phyloP scores from a whole-genome alignment of 345 rosid species.

The Gossypium australe region DNA sequence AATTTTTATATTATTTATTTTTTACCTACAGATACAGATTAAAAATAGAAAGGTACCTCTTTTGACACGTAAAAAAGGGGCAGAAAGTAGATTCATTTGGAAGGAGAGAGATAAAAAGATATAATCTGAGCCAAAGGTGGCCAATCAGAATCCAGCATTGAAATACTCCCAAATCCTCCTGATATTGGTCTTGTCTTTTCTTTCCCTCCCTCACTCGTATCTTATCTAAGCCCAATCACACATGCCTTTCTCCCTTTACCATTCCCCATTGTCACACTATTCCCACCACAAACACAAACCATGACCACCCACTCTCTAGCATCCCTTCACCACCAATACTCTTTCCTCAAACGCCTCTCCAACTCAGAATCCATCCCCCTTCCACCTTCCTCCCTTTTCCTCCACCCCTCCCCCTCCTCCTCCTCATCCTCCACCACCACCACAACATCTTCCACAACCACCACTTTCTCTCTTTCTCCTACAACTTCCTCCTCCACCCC shows the following conservation, averaged over 20 bases:
- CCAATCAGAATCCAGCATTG: constrained; percentile 62
- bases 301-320: constrained; percentile 49
- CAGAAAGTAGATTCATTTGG: not conserved
- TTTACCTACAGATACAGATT: too few species aligned
- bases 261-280: not conserved
- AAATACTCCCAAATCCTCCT: constrained; percentile 24
- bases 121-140: constrained; percentile 46
- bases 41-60: too few species aligned
- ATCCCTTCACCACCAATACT: constrained; percentile 26
- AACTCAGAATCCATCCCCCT: constrained; percentile 1
- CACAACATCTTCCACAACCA: not conserved
- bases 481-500: constrained; percentile 24
- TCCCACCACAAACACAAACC: not conserved
- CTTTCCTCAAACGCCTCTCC: constrained; percentile 22
- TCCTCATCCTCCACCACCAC: constrained; percentile 18
- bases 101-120: constrained; percentile 14
- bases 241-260: not conserved
- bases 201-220: constrained; percentile 4
- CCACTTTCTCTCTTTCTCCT: constrained; percentile 20
- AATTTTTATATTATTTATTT: too few species aligned
- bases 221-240: constrained; percentile 16
- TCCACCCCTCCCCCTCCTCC: constrained; percentile 33
- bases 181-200: constrained; percentile 4
- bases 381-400: constrained; percentile 22
- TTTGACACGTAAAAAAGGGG: too few species aligned